Evolutionary conservation across 345 rosid species (phyloP).

Genomic region (Passiflora organensis): DNA sequence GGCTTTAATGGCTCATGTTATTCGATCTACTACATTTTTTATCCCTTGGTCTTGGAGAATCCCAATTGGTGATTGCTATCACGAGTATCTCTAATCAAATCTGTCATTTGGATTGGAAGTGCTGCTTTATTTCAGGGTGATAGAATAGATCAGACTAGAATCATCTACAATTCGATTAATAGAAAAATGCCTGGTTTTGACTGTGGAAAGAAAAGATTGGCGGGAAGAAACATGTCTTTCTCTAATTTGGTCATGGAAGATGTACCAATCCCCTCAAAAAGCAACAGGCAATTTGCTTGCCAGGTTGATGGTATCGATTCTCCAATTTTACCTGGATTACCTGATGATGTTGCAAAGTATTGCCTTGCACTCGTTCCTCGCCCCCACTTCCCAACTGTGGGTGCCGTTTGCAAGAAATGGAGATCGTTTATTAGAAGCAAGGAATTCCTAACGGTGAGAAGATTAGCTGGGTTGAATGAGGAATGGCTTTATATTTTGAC

Average conservation of each 20-base stretch:
- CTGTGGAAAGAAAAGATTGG: slow-evolving; percentile 46
- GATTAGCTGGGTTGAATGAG: slow-evolving; percentile 64
- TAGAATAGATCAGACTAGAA: slow-evolving; percentile 17
- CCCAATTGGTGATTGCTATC: slow-evolving; percentile 78
- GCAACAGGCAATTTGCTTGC: slow-evolving; percentile 31
- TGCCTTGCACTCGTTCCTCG: slow-evolving; percentile 90
- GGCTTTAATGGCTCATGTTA: slow-evolving; percentile 40
- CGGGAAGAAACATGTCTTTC: slow-evolving; percentile 26
- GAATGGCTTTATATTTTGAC: slow-evolving; percentile 80
- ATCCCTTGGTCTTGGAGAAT: slow-evolving; percentile 82
- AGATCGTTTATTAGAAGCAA: slow-evolving; percentile 68
- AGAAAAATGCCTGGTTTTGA: slow-evolving; percentile 42
- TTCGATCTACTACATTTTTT: slow-evolving; percentile 60
- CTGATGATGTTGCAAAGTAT: slow-evolving; percentile 80
- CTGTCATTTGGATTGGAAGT: slow-evolving; percentile 14
- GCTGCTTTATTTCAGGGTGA: slow-evolving; percentile 30
- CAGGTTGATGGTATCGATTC: slow-evolving; percentile 28
- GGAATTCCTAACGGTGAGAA: slow-evolving; percentile 67
- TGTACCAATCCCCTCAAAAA: slow-evolving; percentile 23
- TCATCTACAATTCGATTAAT: slow-evolving; percentile 16
- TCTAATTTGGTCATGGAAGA: slow-evolving; percentile 19
- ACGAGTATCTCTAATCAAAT: slow-evolving; percentile 50
- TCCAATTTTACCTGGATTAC: slow-evolving; percentile 69
- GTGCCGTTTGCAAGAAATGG: slow-evolving; percentile 82
- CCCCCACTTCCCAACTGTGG: slow-evolving; percentile 58